Evolutionary conservation across 768 basidiomycete genomes (phyloP).

Genomic region (Dacryopinax primogenitus): DNA sequence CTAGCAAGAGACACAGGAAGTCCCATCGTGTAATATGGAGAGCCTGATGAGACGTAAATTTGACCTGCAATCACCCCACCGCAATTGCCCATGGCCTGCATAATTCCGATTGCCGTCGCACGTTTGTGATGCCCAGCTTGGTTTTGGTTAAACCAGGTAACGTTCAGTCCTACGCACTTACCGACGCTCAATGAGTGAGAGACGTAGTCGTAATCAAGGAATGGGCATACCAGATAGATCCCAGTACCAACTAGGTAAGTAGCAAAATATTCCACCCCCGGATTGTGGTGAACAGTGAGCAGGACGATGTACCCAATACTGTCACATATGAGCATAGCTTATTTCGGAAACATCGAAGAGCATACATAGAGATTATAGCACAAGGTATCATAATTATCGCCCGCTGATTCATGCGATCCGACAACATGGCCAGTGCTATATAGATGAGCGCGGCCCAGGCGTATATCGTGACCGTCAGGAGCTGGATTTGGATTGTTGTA

Average conservation of each 20-base stretch:
- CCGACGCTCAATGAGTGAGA: neutral
- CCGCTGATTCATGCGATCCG: conserved; percentile 11
- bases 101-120: conserved; percentile 13
- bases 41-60: conserved; percentile 12
- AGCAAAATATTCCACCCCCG: conserved; percentile 13
- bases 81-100: conserved; percentile 12
- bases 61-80: conserved; percentile 8
- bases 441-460: conserved; percentile 8
- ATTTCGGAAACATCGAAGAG: neutral
- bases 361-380: conserved; percentile 5
- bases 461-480: conserved; percentile 13
- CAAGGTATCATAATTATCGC: conserved; percentile 13
- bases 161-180: conserved; percentile 11
- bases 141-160: conserved; percentile 11
- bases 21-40: conserved; percentile 11
- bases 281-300: neutral
- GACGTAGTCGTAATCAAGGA: neutral
- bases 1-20: conserved; percentile 14
- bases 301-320: conserved; percentile 16
- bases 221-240: neutral
- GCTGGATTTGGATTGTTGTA: conserved; percentile 11
- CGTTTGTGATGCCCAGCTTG: conserved; percentile 13
- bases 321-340: neutral
- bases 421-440: conserved; percentile 8
- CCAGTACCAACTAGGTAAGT: conserved; percentile 11